Conservation (phyloP, 208 protist species). For the Borovskyia barvae region DNA sequence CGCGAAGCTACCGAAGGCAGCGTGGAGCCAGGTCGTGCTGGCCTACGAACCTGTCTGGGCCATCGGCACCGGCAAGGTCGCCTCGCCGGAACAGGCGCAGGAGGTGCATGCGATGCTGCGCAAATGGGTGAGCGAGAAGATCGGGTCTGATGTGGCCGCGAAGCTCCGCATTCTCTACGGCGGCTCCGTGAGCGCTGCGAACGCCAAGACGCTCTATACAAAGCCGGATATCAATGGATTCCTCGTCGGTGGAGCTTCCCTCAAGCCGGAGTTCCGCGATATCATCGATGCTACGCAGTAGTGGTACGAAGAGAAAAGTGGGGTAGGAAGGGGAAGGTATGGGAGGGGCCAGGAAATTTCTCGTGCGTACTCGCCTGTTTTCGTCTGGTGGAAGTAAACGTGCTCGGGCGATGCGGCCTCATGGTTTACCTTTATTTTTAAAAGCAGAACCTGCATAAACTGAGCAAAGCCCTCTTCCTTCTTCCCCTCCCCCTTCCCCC, state of each 20-base stretch:
- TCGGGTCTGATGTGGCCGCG: slow-evolving; percentile 88
- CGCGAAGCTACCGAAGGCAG: slow-evolving; percentile 54
- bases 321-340: neutral
- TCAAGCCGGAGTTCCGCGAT: slow-evolving; percentile 95
- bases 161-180: slow-evolving; percentile 97
- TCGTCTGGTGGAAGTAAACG: too few species aligned
- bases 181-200: slow-evolving; percentile 94
- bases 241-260: slow-evolving; percentile 97
- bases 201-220: slow-evolving; percentile 87
- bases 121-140: slow-evolving; percentile 83
- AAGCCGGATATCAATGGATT: slow-evolving; percentile 98
- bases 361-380: neutral
- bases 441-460: too few species aligned
- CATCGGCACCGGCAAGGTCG: slow-evolving; percentile 98
- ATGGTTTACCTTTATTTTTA: too few species aligned
- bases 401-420: too few species aligned
- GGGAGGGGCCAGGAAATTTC: neutral
- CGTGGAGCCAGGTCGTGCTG: slow-evolving; percentile 94
- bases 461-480: too few species aligned
- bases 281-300: slow-evolving; percentile 92
- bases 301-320: slow-evolving; percentile 14
- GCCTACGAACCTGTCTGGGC: slow-evolving; percentile 99
- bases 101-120: slow-evolving; percentile 91
- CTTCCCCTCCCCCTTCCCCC: too few species aligned
- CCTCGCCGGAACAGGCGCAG: slow-evolving; percentile 96